Evolutionary conservation across 2,329 filamentous ascomycete genomes (phyloP), one percentile per base, ranked within the genome.

Genomic region (Colletotrichum sp.): DNA sequence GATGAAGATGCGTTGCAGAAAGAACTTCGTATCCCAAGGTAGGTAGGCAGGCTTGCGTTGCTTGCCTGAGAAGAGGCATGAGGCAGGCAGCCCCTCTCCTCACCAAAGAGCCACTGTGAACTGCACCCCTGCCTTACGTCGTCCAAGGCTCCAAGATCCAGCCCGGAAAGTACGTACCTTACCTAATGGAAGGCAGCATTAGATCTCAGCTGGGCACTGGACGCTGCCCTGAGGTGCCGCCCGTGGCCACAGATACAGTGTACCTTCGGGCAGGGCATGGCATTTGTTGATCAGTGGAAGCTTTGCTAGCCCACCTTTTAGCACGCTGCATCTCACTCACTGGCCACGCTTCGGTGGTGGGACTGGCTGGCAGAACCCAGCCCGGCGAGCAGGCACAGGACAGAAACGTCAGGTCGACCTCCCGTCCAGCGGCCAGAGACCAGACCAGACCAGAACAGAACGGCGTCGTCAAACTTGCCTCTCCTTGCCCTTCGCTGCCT

Each of bases 381-480:
- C 43, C 55, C 21, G 55, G 55, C 21, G 16, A 30, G 26, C 55
- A 26, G 55, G 55, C 24, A 58, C 55, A 26, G 55, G 55, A 66
- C 43, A 52, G 43, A 52, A 52, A 52, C 43, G 43, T 52, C 43
- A 52, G 43, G 43, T 52, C n/a, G n/a, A 24, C 43, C 43, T 52
- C 43, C 43, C 43, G n/a, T 52, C 43, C 43, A 52, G 43, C 26
- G n/a, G 30, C 30, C 26, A 56, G 30, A 56, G 36, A 71, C 71
- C 58, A 48, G 24, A 66, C 28, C 36, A 69, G 28, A 75, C 61
- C 72, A 75, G 60, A 74, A 55, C 67, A 68, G 71, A 74, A 66
- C 62, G 71, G 36, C 73, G 72, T 56, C 71, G 75, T 76, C 75
- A 77, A 77, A 74, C 71, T 76, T 74, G 71, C 71, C 61, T 76